phyloP scores from a whole-genome alignment of 352 stramenopile species.

The Phytopythium boreale region DNA sequence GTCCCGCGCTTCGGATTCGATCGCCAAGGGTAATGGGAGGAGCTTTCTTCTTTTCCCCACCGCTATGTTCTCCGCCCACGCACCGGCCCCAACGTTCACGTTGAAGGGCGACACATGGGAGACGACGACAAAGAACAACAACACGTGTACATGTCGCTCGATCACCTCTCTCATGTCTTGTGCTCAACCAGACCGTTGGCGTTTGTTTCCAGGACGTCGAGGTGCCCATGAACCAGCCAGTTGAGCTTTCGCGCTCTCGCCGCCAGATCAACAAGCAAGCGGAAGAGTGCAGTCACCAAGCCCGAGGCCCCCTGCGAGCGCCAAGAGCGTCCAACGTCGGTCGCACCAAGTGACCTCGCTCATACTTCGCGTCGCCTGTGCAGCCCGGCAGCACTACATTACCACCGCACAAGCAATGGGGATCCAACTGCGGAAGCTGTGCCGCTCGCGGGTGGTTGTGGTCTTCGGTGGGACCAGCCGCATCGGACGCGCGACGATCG shows the following conservation, averaged over 20 bases:
- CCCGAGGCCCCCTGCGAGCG: not conserved
- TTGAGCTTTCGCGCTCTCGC: not conserved
- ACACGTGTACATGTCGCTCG: not conserved
- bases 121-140: conserved; percentile 12
- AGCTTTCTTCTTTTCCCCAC: too few relatives aligned
- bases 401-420: conserved; percentile 26
- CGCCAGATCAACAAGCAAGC: not conserved
- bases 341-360: not conserved
- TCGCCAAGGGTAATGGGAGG: too few relatives aligned
- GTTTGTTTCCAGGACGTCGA: not conserved
- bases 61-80: not conserved
- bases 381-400: not conserved
- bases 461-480: conserved; percentile 75
- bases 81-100: not conserved
- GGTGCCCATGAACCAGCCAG: not conserved
- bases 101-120: not conserved
- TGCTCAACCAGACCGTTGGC: not conserved
- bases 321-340: not conserved
- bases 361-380: not conserved
- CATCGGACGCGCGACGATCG: conserved; percentile 53
- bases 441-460: conserved; percentile 58
- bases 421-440: conserved; percentile 55
- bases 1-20: too few relatives aligned
- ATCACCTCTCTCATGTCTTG: not conserved
- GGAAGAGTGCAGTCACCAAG: not conserved